Evolutionary conservation across 495 filamentous ascomycete genomes (phyloP).

Genomic region (Ramalina intermedia): DNA sequence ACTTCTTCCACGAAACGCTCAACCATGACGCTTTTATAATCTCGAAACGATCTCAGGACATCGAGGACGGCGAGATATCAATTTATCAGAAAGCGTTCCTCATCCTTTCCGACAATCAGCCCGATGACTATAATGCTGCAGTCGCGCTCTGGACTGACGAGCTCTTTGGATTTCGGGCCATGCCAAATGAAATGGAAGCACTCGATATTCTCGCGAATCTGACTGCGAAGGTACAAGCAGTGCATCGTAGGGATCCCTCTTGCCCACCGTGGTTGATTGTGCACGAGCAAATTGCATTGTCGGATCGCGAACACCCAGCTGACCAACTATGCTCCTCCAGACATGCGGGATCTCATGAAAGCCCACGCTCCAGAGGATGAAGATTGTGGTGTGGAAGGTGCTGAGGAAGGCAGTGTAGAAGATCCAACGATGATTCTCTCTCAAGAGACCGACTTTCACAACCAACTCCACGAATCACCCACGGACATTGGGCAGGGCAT

Average conservation of each 20-base stretch:
- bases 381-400: neutral
- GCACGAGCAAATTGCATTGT: neutral
- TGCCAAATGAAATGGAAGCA: slow-evolving; percentile 3
- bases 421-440: neutral
- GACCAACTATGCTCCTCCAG: neutral
- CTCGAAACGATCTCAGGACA: slow-evolving; percentile 21
- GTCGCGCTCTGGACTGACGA: slow-evolving; percentile 28
- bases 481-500: neutral
- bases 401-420: neutral
- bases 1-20: slow-evolving; percentile 1
- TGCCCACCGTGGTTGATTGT: neutral
- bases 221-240: neutral
- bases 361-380: neutral
- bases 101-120: slow-evolving; percentile 19
- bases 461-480: neutral
- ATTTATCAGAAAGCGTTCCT: slow-evolving; percentile 28
- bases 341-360: neutral
- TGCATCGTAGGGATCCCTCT: neutral
- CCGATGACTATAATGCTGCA: slow-evolving; percentile 16
- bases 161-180: slow-evolving; percentile 22
- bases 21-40: slow-evolving; percentile 15
- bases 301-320: neutral
- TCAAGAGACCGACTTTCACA: too few relatives aligned
- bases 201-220: slow-evolving; percentile 10
- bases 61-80: slow-evolving; percentile 27